Percentiles rank a stretch among this genome's conserved stretches.
Evolutionary conservation across 768 basidiomycete genomes (phyloP).

Genomic region (Lactarius hatsudake): DNA sequence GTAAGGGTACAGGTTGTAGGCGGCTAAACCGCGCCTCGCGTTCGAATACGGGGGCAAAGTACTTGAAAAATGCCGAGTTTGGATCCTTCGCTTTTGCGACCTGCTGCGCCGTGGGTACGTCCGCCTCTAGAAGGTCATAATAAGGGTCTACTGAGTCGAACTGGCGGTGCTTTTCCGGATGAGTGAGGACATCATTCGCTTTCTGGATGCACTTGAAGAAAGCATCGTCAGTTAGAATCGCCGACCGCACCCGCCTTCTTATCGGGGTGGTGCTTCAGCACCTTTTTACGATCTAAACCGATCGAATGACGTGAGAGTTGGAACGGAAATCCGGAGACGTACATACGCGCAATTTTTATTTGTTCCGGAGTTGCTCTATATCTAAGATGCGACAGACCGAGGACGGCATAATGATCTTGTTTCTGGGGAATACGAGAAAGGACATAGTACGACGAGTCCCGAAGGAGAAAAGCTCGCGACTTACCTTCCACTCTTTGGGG

Average conservation of each 20-base stretch:
- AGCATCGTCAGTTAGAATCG: slow-evolving; percentile 90
- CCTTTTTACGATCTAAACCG: slow-evolving; percentile 85
- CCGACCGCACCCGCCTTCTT: slow-evolving; percentile 77
- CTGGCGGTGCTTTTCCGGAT: slow-evolving; percentile 84
- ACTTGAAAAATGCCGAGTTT: slow-evolving; percentile 65
- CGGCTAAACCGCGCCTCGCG: slow-evolving; percentile 92
- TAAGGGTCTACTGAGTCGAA: slow-evolving; percentile 94
- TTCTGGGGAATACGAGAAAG: slow-evolving; percentile 49
- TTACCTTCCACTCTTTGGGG: slow-evolving; percentile 97
- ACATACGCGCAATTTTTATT: slow-evolving; percentile 96
- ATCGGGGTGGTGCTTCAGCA: slow-evolving; percentile 96
- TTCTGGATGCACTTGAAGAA: slow-evolving; percentile 99
- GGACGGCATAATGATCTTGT: slow-evolving; percentile 98
- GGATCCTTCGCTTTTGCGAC: slow-evolving; percentile 50
- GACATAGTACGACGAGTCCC: background rate
- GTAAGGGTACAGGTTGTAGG: slow-evolving; percentile 73
- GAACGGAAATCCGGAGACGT: slow-evolving; percentile 36
- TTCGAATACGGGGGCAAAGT: slow-evolving; percentile 80
- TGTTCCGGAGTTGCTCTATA: slow-evolving; percentile 86
- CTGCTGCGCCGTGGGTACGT: slow-evolving; percentile 64
- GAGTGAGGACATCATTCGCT: slow-evolving; percentile 89
- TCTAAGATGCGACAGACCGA: slow-evolving; percentile 88
- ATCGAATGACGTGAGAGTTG: slow-evolving; percentile 7
- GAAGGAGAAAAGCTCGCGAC: slow-evolving; percentile 19
- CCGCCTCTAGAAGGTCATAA: slow-evolving; percentile 70